Percentiles rank a stretch among this genome's conserved stretches.
Conservation (phyloP, 2,329 filamentous ascomycete genomes). For the Laburnicola sp. region DNA sequence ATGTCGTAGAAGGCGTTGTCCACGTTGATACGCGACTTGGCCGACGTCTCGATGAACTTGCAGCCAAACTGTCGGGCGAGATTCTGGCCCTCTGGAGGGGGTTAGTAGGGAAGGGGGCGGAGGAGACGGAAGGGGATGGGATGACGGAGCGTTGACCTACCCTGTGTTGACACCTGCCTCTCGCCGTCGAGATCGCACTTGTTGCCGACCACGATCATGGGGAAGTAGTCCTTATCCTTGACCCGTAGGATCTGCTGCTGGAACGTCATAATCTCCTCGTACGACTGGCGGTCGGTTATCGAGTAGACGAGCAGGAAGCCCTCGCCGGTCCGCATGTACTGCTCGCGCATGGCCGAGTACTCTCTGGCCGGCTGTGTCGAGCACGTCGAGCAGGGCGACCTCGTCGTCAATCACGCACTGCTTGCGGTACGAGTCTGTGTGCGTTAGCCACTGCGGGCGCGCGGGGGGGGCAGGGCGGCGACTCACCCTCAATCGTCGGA, state of each 20-base stretch:
- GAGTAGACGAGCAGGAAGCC: conserved; percentile 98
- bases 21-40: conserved; percentile 96
- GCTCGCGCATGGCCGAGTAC: conserved; percentile 98
- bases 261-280: conserved; percentile 98
- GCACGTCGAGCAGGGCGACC: conserved; percentile 93
- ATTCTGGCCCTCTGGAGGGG: conserved; percentile 75
- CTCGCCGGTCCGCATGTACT: conserved; percentile 99
- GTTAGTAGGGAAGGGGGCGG: conserved; percentile 22
- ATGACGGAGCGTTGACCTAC: conserved; percentile 57
- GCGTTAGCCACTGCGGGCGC: conserved; percentile 15
- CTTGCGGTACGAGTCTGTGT: conserved; percentile 95
- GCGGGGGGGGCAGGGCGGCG: conserved; percentile 4
- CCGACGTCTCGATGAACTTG: conserved; percentile 99
- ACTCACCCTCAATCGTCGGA: conserved; percentile 94
- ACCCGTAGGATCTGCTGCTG: conserved; percentile 98
- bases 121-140: conserved; percentile 7
- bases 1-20: conserved; percentile 99
- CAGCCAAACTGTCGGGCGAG: conserved; percentile 87
- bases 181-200: conserved; percentile 98
- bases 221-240: conserved; percentile 99
- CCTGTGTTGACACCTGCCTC: conserved; percentile 87
- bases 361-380: conserved; percentile 98
- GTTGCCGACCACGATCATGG: conserved; percentile 98
- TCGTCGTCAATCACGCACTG: conserved; percentile 99
- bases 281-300: conserved; percentile 95